phyloP scores from a whole-genome alignment of 352 stramenopile genomes.

The Lagenidium sp. region DNA sequence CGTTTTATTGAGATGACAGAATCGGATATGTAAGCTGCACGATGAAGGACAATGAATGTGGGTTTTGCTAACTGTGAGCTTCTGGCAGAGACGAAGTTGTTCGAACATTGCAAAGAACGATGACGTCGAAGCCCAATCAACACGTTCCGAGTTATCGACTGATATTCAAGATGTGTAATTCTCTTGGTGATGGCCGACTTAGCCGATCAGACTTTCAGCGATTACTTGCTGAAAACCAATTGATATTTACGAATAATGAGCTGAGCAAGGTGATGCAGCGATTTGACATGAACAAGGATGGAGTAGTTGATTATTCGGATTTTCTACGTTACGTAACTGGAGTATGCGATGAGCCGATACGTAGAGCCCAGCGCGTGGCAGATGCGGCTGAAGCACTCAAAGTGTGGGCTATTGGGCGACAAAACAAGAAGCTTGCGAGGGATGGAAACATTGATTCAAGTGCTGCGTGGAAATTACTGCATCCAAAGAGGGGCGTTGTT shows the following conservation, averaged over 20 bases:
- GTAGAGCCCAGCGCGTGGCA: slow-evolving; percentile 43
- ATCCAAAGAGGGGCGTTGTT: slow-evolving; percentile 41
- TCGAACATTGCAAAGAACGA: slow-evolving; percentile 45
- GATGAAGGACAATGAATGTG: background rate
- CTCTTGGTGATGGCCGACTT: slow-evolving; percentile 52
- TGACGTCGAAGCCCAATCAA: slow-evolving; percentile 55
- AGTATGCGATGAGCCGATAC: slow-evolving; percentile 47
- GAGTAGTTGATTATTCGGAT: slow-evolving; percentile 66
- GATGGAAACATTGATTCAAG: slow-evolving; percentile 74
- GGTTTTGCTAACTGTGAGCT: background rate
- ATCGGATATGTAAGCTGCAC: slow-evolving; percentile 56
- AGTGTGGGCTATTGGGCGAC: slow-evolving; percentile 59
- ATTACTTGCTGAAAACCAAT: slow-evolving; percentile 52
- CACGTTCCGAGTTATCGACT: slow-evolving; percentile 59
- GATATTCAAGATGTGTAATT: slow-evolving; percentile 74
- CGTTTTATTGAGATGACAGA: slow-evolving; percentile 72
- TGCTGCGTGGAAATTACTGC: slow-evolving; percentile 60
- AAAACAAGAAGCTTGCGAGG: slow-evolving; percentile 69
- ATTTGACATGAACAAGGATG: slow-evolving; percentile 71
- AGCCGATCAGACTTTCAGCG: slow-evolving; percentile 65
- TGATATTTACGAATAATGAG: slow-evolving; percentile 63
- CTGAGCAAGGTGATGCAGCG: slow-evolving; percentile 74
- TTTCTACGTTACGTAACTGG: slow-evolving; percentile 75
- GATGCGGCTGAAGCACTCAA: slow-evolving; percentile 58
- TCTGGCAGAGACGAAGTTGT: slow-evolving; percentile 50